Evolutionary conservation across 176 grass and related monocot genomes (phyloP).

Genomic region (Aechmea fasciata): DNA sequence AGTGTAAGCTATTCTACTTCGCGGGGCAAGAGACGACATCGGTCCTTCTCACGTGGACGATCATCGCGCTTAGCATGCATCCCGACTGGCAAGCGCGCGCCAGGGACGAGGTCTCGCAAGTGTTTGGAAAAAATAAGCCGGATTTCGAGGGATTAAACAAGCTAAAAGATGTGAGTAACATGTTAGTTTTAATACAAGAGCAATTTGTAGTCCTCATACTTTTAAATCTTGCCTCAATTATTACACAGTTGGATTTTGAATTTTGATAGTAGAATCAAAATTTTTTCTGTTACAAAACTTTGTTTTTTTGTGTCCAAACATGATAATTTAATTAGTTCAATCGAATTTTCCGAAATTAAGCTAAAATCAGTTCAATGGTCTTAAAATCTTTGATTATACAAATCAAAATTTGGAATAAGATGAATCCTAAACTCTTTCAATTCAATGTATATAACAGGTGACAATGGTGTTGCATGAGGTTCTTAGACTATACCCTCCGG

Average conservation of each 20-base stretch:
- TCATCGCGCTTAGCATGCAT: slow-evolving; percentile 42
- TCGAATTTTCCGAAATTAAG: background rate
- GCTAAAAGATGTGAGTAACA: slow-evolving; percentile 37
- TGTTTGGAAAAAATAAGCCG: slow-evolving; percentile 26
- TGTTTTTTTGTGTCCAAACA: background rate
- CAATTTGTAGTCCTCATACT: background rate
- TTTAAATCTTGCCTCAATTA: background rate
- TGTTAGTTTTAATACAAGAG: background rate
- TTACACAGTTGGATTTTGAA: background rate
- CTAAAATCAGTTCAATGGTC: background rate
- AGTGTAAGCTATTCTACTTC: slow-evolving; percentile 79
- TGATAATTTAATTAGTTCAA: background rate
- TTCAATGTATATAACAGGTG: slow-evolving; percentile 17
- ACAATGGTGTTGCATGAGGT: slow-evolving; percentile 46
- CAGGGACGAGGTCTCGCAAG: slow-evolving; percentile 35
- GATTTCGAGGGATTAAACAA: slow-evolving; percentile 29
- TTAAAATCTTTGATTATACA: no score
- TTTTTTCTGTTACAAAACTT: background rate
- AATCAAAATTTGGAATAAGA: no score
- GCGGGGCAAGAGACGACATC: slow-evolving; percentile 64
- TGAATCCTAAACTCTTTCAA: background rate
- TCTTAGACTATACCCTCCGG: slow-evolving; percentile 42
- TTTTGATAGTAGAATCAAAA: background rate
- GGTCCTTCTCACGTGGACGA: slow-evolving; percentile 41
- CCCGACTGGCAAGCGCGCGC: slow-evolving; percentile 47